Base-by-base conservation (phyloP, 2,329 filamentous ascomycete genomes). In the Trichoderma arundinaceum region DNA sequence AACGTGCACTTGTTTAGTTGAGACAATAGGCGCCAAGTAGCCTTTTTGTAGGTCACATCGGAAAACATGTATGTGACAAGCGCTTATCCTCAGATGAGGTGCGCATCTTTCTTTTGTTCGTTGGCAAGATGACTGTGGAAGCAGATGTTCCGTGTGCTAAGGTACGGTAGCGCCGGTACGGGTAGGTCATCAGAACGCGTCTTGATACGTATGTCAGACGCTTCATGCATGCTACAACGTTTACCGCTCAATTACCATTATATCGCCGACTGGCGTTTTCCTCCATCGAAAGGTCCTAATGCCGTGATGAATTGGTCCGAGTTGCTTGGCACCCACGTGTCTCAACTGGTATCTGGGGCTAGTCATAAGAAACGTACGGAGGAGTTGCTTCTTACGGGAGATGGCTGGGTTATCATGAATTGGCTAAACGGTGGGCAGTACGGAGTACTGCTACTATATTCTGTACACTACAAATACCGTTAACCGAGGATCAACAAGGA, bases 11-110 rank as follows among this genome's bases (percentile, higher is more conserved):
- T 60, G 44, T 49, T 60, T 60, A 60, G 57, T 28, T 60, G 57
- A 60, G 57, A 60, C 57, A 51, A 41, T 49, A 39, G 57, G 57
- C 57, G 44, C 35, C 44, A 19, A 60, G 57, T 49, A 60, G 44
- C 57, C 46, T 32, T 60, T 32, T 17, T 46, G 17, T 33, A 56
- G 38, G 57, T 39, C 57, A 22, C 56, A 59, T 59, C 56, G 28
- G 8, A 28, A 22, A 32, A 38, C 51, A 19, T 10, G 51, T 7
- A 53, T 38, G 52, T 54, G 52, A 28, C 52, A 41, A 54, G 52
- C 38, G 44, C 57, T 48, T 28, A 28, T 41, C 41, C 4, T 32
- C 15, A 15, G 32, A 39, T 51, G 28, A 51, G 15, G 39, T 41
- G 10, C 39, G 39, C 7, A 1, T 32, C 53, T 32, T 17, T 41